Conservation (phyloP, 1,139 yeast genomes). For the Suhomyces maxii region DNA sequence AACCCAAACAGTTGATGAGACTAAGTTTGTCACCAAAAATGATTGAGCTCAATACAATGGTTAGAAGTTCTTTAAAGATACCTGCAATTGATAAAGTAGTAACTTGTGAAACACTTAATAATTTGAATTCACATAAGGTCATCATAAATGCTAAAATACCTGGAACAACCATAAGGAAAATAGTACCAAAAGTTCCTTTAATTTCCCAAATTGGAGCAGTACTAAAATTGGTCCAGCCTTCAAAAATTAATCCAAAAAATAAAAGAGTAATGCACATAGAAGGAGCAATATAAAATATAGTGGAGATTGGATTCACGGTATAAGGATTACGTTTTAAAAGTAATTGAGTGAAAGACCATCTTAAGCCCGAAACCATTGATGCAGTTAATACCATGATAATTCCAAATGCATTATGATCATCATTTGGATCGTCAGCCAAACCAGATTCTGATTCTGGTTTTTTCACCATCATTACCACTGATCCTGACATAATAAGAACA, state of each 20-base stretch:
- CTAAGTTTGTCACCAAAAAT: slow-evolving; percentile 76
- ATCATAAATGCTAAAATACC: slow-evolving; percentile 86
- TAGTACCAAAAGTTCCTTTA: slow-evolving; percentile 55
- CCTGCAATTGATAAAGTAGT: slow-evolving; percentile 89
- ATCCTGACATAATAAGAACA: slow-evolving; percentile 73
- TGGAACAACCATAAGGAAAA: slow-evolving; percentile 67
- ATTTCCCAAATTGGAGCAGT: slow-evolving; percentile 62
- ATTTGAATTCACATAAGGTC: slow-evolving; percentile 86
- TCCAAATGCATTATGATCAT: slow-evolving; percentile 47
- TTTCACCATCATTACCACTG: slow-evolving; percentile 86
- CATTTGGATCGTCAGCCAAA: slow-evolving; percentile 10
- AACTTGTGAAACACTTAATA: slow-evolving; percentile 79
- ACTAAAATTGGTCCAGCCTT: slow-evolving; percentile 59
- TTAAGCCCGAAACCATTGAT: slow-evolving; percentile 78
- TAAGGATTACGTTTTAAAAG: slow-evolving; percentile 61
- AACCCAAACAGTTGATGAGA: slow-evolving; percentile 70
- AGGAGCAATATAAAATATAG: slow-evolving; percentile 83
- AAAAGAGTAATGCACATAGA: slow-evolving; percentile 69
- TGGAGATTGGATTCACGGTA: slow-evolving; percentile 73
- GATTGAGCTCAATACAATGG: slow-evolving; percentile 69
- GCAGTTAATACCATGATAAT: slow-evolving; percentile 73
- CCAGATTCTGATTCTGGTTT: slow-evolving; percentile 24
- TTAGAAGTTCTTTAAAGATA: slow-evolving; percentile 84
- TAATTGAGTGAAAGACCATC: slow-evolving; percentile 94
- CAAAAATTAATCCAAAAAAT: slow-evolving; percentile 59